Base-by-base conservation (phyloP, 805 yeast species). In the Saturnispora sanitii region DNA sequence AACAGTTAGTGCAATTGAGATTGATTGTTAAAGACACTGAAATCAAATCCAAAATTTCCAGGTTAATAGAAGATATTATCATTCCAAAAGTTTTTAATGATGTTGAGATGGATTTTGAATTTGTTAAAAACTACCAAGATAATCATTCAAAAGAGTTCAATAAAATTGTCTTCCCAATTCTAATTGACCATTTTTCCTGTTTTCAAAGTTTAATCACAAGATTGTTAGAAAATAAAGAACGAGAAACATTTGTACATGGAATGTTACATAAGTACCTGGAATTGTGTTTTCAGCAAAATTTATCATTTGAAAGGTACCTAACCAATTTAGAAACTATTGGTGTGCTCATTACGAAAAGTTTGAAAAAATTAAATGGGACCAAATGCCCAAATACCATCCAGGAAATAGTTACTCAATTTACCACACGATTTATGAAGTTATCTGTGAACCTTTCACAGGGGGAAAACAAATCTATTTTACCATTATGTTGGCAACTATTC, bases 111-210 rank as follows among this genome's bases (percentile, higher is more conserved):
- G 36, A 29, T 20, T 31, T n/a, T 39, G 4, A 13, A 2, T 6
- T 42, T 44, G 13, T 51, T 4, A 51, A 49, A 19, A 29, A 25
- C 3, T 16, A 46, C 3, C 37, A 37, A n/a, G 9, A 16, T 3
- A 37, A 44, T 3, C 33, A 37, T 11, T 32, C 38, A 4, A 15
- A 38, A 9, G 42, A 48, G n/a, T 49, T 53, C 17, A 38, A 49
- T 7, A 6, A 35, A 3, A 31, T 48, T 4, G 38, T 66, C 9
- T 49, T 59, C 35, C 65, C 62, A 18, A 43, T 48, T 3, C 49
- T 64, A 0, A 26, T 57, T 19, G 30, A 45, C 0, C 62, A 64
- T 34, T 31, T 66, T n/a, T 44, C 45, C 18, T 49, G 49, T 6
- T 57, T 60, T 40, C 48, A 58, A n/a, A 44, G 52, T 13, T 27